These are phyloP conservation scores for Gliomastix tumulicola DNA, from an alignment of 2,329 filamentous ascomycete genomes.

Conservation along the genomic window DNA sequence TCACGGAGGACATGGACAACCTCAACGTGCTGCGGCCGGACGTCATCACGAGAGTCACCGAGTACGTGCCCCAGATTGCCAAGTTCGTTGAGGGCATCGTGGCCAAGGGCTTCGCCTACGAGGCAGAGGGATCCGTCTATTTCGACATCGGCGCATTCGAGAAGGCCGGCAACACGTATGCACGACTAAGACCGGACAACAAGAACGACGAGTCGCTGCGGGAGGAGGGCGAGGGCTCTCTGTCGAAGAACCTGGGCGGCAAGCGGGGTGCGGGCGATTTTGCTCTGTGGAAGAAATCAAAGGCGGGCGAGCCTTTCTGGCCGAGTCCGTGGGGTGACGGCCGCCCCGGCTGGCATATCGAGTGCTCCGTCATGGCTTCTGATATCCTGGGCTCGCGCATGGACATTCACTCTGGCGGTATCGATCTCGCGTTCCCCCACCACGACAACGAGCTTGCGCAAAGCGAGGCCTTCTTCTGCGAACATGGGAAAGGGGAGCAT, in stretches of 20 bases:
- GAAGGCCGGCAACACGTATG: constrained; percentile 76
- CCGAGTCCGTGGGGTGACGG: constrained; percentile 80
- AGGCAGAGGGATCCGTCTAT: constrained; percentile 79
- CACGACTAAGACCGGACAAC: constrained; percentile 78
- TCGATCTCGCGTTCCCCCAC: constrained; percentile 87
- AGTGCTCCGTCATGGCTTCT: constrained; percentile 93
- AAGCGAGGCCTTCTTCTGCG: constrained; percentile 75
- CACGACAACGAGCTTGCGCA: constrained; percentile 91
- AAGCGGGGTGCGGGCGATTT: constrained; percentile 82
- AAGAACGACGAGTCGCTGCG: constrained; percentile 75
- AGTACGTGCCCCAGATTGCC: constrained; percentile 84
- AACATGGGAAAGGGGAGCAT: constrained; percentile 41
- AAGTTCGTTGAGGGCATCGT: constrained; percentile 78
- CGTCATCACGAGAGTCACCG: constrained; percentile 80
- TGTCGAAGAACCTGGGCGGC: constrained; percentile 52
- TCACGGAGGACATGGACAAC: constrained; percentile 79
- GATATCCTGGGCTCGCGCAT: constrained; percentile 78
- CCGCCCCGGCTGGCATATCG: constrained; percentile 92
- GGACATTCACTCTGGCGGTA: constrained; percentile 89
- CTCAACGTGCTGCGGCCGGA: constrained; percentile 82
- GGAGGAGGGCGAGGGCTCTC: constrained; percentile 83
- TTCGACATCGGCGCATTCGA: constrained; percentile 90
- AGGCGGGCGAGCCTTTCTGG: constrained; percentile 89
- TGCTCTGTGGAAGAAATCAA: constrained; percentile 88
- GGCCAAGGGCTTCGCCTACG: constrained; percentile 80